phyloP scores from a whole-genome alignment of 2,329 filamentous ascomycete genomes.

The Aspergillus cejpii region DNA sequence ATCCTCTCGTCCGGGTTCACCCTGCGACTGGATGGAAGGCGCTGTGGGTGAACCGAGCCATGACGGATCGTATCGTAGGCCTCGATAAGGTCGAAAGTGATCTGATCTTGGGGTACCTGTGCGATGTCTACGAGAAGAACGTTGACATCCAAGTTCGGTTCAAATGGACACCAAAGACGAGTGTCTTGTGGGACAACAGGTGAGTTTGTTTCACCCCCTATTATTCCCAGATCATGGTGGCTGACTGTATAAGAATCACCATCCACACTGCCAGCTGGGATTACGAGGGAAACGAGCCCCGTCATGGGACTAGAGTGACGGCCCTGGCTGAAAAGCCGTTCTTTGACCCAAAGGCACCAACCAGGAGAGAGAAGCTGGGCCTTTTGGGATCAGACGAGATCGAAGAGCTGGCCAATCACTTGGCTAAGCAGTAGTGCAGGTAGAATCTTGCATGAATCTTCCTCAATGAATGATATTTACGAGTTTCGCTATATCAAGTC shows the following conservation, averaged over 20 bases:
- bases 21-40: conserved; percentile 69
- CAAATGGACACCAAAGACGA: conserved; percentile 61
- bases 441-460: neutral
- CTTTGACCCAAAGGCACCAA: conserved; percentile 59
- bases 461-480: neutral
- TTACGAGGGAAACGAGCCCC: conserved; percentile 59
- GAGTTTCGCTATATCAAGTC: neutral
- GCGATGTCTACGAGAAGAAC: conserved; percentile 61
- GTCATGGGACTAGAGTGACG: conserved; percentile 67
- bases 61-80: conserved; percentile 63
- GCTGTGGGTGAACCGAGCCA: conserved; percentile 63
- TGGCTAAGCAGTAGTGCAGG: neutral
- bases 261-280: conserved; percentile 72
- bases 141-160: conserved; percentile 67
- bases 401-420: conserved; percentile 15
- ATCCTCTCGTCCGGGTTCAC: conserved; percentile 64
- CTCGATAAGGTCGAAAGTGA: conserved; percentile 64
- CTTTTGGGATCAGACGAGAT: conserved; percentile 53
- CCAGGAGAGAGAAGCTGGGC: conserved; percentile 59
- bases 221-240: too few relatives aligned
- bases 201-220: conserved; percentile 24
- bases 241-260: conserved; percentile 49
- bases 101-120: conserved; percentile 59
- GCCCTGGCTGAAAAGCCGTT: conserved; percentile 64
- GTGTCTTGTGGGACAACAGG: conserved; percentile 66